These are phyloP conservation scores for Phytophthora multivora DNA, from an alignment of 352 stramenopile species.

Conservation along the genomic window DNA sequence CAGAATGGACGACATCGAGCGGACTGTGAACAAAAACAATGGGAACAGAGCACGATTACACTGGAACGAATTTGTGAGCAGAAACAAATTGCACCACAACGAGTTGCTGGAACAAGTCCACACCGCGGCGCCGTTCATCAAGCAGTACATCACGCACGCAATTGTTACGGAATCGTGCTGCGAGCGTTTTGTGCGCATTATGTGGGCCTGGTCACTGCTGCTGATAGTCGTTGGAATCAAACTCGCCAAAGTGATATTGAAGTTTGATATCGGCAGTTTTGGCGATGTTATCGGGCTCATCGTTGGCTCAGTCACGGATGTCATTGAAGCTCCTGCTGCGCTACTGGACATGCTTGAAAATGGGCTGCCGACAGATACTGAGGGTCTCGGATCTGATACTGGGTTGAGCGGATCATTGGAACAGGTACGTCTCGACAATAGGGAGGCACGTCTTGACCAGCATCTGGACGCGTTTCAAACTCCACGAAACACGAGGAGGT, in stretches of 20 bases:
- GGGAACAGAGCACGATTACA: not conserved
- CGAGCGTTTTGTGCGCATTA: not conserved
- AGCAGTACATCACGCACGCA: slow-evolving; percentile 5
- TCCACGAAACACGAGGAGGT: slow-evolving; percentile 10
- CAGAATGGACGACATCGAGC: slow-evolving; percentile 4
- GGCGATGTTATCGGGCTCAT: slow-evolving; percentile 2
- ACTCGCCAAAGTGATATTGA: not conserved
- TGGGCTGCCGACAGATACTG: slow-evolving; percentile 2
- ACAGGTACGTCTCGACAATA: slow-evolving; percentile 2
- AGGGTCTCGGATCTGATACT: not conserved
- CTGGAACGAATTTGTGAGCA: not conserved
- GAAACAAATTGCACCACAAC: slow-evolving; percentile 5
- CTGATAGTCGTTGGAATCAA: not conserved
- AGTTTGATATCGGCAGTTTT: not conserved
- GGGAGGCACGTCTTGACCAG: not conserved
- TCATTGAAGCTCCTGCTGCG: not conserved
- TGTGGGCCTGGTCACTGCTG: not conserved
- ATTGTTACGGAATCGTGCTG: slow-evolving; percentile 8
- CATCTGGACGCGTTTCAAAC: not conserved
- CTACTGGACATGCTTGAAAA: slow-evolving; percentile 6
- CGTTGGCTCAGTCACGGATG: not conserved
- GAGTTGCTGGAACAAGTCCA: slow-evolving; percentile 7
- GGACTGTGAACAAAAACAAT: not conserved
- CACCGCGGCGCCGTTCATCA: slow-evolving; percentile 7
- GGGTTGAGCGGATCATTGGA: no score